Base-by-base conservation (phyloP, 306 rosid species). In the Quercus dentata region DNA sequence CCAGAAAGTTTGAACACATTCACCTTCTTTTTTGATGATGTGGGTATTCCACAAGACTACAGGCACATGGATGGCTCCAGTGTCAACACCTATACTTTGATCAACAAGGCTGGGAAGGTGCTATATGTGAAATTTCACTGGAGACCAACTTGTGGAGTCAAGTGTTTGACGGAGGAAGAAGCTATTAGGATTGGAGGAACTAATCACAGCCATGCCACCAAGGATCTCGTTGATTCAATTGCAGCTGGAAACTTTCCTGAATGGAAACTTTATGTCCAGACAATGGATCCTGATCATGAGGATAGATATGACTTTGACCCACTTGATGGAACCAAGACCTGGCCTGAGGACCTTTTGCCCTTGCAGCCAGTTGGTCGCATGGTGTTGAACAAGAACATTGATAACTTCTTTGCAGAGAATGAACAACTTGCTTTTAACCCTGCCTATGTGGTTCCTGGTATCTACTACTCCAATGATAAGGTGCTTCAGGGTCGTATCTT, bases 41-140 rank as follows among this genome's bases (percentile, higher is more conserved):
- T 92, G 74, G 97, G 98, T 52, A 69, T 94, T 63, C 98, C 98
- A 61, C 97, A 86, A 87, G 94, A 92, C 71, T 94, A 92, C 81
- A 89, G 98, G 88, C 98, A 94, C 82, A 94, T 94, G 92, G 98
- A 94, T 6, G 98, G 98, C 59, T 86, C 87, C 70, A 93, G 98
- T 76, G 97, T 94, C 58, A 89, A 92, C 80, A 90, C 98, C 18
- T 94, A 87, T 20, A 85, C 88, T 20, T 84, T 94, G 83, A 81
- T 94, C 87, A 89, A 83, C 90, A 92, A 87, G 86, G 86, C 90
- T 56, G 97, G 98, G 65, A 94, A 92, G 82, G 91, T 84, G 7
- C 74, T 79, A 65, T 94, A 92, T 33, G 98, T 92, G 65, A 92
- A 94, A 73, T 92, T 91, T 81, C 97, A 92, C 84, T 94, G 98